These are phyloP conservation scores for Chrysopogon serrulatus DNA, from an alignment of 176 grass and related monocot species.

Conservation along the genomic window DNA sequence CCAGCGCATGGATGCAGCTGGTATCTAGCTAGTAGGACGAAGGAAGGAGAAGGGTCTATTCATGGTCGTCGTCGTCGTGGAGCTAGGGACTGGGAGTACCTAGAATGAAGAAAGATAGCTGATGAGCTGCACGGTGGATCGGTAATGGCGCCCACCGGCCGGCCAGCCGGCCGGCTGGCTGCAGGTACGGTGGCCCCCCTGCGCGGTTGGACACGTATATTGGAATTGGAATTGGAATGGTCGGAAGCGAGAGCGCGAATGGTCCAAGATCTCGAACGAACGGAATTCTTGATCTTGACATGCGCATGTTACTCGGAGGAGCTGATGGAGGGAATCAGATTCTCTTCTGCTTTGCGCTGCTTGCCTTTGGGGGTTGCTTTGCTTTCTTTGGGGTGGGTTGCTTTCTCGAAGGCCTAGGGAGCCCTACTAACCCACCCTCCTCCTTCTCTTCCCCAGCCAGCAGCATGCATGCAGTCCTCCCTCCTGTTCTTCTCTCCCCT, in stretches of 20 bases:
- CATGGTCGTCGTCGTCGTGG: not conserved
- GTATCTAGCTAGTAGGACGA: not conserved
- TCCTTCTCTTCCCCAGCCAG: not conserved
- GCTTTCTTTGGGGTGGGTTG: not conserved
- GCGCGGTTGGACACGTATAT: no score
- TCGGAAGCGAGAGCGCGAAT: not conserved
- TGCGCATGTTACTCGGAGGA: constrained; percentile 41
- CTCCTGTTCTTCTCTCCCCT: constrained; percentile 39
- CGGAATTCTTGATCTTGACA: constrained; percentile 14
- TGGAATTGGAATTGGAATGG: not conserved
- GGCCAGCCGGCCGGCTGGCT: no score
- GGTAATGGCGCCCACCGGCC: not conserved
- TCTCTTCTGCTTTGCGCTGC: constrained; percentile 28
- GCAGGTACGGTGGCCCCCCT: no score
- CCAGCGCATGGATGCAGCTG: not conserved
- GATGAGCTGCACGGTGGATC: not conserved
- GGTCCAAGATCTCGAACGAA: constrained; percentile 28
- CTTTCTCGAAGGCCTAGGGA: constrained; percentile 62
- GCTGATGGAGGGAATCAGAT: constrained; percentile 54
- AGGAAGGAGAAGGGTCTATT: not conserved
- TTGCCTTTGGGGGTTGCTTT: constrained; percentile 10
- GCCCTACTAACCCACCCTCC: not conserved
- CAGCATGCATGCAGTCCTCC: not conserved
- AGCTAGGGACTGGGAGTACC: not conserved
- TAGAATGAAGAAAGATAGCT: not conserved